These are phyloP conservation scores for Diaporthe sp. DNA, from an alignment of 2,329 filamentous ascomycete species.

Conservation along the genomic window DNA sequence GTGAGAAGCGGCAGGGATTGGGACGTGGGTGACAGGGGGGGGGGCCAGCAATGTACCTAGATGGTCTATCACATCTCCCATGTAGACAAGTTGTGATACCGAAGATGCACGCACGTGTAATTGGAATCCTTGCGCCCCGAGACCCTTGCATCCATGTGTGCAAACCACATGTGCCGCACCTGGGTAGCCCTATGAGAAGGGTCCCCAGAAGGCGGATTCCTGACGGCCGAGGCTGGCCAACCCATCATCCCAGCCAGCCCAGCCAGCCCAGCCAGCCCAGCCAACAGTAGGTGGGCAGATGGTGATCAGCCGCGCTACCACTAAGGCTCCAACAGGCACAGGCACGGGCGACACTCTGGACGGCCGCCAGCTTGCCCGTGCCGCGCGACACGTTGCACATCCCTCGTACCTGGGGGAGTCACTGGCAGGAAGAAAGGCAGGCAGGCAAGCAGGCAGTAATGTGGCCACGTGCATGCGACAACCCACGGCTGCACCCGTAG, in stretches of 20 bases:
- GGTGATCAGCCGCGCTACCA: background rate
- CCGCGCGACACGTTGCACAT: background rate
- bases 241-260: too few species aligned
- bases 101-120: background rate
- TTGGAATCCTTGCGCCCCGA: background rate
- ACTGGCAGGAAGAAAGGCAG: background rate
- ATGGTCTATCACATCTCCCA: background rate
- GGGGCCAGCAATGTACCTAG: background rate
- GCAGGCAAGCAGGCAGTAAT: background rate
- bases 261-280: background rate
- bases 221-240: background rate
- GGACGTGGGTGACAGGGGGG: background rate
- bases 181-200: background rate
- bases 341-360: background rate
- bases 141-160: background rate
- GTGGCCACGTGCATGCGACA: constrained; percentile 8
- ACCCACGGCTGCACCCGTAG: constrained; percentile 24
- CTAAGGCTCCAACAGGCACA: background rate
- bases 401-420: too few species aligned
- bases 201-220: background rate
- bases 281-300: background rate
- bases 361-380: background rate
- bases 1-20: background rate
- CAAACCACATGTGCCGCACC: background rate
- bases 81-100: background rate